Evolutionary conservation across 2,329 filamentous ascomycete species (phyloP).

Genomic region (Cercospora nicotianae): DNA sequence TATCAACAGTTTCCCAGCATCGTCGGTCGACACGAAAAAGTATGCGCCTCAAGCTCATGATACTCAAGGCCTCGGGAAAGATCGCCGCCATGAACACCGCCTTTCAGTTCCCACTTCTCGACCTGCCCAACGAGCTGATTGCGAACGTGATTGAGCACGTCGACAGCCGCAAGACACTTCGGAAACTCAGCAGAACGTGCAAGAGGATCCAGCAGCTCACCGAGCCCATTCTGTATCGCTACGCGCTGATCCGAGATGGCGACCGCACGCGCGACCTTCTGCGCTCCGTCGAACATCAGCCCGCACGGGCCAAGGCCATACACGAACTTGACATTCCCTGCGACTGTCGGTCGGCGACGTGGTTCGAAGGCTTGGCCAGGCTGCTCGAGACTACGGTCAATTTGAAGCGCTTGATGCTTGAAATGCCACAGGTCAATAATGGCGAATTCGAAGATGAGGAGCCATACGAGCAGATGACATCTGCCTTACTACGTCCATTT

Average conservation of each 20-base stretch:
- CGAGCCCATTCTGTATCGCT: slow-evolving; percentile 27
- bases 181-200: slow-evolving; percentile 24
- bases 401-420: slow-evolving; percentile 24
- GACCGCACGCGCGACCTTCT: neutral
- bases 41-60: slow-evolving; percentile 17
- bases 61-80: slow-evolving; percentile 13
- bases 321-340: slow-evolving; percentile 23
- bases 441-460: slow-evolving; percentile 26
- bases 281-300: neutral
- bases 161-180: slow-evolving; percentile 19
- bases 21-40: neutral
- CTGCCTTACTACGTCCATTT: slow-evolving; percentile 21
- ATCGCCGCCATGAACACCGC: slow-evolving; percentile 22
- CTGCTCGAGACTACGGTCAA: slow-evolving; percentile 17
- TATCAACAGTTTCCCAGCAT: neutral
- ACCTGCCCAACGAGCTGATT: slow-evolving; percentile 30
- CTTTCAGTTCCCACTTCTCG: slow-evolving; percentile 25
- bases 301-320: slow-evolving; percentile 18
- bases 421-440: slow-evolving; percentile 28
- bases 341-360: slow-evolving; percentile 13
- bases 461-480: slow-evolving; percentile 21
- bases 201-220: slow-evolving; percentile 23
- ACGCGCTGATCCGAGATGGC: slow-evolving; percentile 20
- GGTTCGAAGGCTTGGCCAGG: slow-evolving; percentile 14
- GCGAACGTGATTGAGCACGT: slow-evolving; percentile 27